Base-by-base conservation (phyloP, 2,329 filamentous ascomycete species). In the Fusarium buxicola region DNA sequence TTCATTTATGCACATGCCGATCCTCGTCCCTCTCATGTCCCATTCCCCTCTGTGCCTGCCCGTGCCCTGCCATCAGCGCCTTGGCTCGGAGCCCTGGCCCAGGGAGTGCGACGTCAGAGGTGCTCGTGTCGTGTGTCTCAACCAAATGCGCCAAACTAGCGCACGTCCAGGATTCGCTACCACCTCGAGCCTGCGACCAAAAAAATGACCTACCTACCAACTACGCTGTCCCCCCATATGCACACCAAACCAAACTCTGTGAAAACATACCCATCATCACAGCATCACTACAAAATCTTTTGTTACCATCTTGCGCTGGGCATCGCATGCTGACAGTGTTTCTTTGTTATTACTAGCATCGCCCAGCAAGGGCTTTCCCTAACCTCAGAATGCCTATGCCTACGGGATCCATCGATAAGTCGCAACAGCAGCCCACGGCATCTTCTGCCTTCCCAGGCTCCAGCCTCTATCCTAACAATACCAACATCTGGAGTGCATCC, bases 401-500 rank as follows among this genome's bases (percentile, higher is more conserved):
- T 51, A 56, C 74, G 44, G 68, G 67, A 53, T 69, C 74, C 34
- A 69, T 58, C 69, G 72, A 75, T 44, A 72, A 73, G 65, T 56
- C 55, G 45, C 39, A 58, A 45, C 44, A 78, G 69, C 70, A 55
- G 35, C 13, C 58, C 45, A 64, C 54, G 76, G 79, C 80, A 76
- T 79, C 73, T 76, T 79, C 72, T 69, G 73, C 73, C 47, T 78
- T 78, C 60, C 51, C 69, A 30, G 68, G 69, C 64, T 67, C 75
- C 39, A 70, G 69, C 67, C 61, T 82, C 70, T 79, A 78, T 48
- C 59, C 73, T 8, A 73, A 71, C 31, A 11, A 13, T 51, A 68
- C 66, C 34, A 74, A 69, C 59, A 76, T 77, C 55, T 77, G 75
- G 74, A 80, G 80, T 13, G 77, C 82, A 58, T 77, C 70, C 45